Evolutionary conservation across 306 rosid species (phyloP), one percentile per base, ranked within the genome.

Genomic region (Hippophae rhamnoides): DNA sequence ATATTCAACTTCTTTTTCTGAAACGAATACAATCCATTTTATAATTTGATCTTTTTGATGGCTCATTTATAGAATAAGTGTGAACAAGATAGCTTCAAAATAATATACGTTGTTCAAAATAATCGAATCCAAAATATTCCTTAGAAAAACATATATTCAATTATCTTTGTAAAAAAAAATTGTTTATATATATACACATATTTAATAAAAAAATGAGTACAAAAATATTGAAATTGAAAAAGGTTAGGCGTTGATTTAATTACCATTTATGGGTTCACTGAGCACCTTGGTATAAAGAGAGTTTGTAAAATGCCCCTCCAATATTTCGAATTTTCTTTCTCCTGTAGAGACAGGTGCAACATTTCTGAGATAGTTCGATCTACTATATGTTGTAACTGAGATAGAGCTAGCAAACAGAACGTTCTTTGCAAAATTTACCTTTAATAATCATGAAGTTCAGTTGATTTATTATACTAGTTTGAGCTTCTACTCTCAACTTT

Each of bases 1-100:
- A 69, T 69, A 86, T 58, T 76, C 80, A n/a, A 70, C 83, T 57
- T 74, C 85, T 72, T 61, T 76, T 56, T 81, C 94, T 86, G 63
- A 47, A 47, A 6, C 60, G 69, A 62, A 13, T 43, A 54, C 2
- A 63, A 60, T 47, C 41, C 8, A 11, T 38, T 18, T 18, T 18
- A 18, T 18, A 18, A 18, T 18, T 18, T 0, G 23, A 18, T 18
- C 23, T 18, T 18, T 18, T 18, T 18, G 23, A 18, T 18, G 23
- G 23, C 23, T 18, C 23, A 18, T 18, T 18, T 18, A 18, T 18
- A 18, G 23, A 18, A 18, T 18, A 18, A 18, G 23, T 18, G 23
- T 18, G 1, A 18, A 18, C 23, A 18, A 18, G 23, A 18, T 18
- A 18, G 23, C 23, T 1, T 18, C 23, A 18, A 18, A 18, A 18